Base-by-base conservation (phyloP, 2,329 filamentous ascomycete species). In the Phialemonium atrogriseum region DNA sequence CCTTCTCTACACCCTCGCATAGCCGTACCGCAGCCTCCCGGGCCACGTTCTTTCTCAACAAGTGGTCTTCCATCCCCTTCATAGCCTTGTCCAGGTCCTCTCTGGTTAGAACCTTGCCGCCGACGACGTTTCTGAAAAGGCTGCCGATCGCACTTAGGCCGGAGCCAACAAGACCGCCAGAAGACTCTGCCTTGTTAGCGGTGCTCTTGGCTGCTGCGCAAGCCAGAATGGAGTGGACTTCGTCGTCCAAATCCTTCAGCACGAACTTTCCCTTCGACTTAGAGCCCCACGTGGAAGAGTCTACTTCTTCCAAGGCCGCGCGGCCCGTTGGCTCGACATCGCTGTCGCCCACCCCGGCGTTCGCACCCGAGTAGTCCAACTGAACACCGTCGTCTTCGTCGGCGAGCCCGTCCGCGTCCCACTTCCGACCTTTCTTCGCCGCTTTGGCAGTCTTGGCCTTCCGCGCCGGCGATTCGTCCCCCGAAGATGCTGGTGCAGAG, bases 21-120 rank as follows among this genome's bases (percentile, higher is more conserved):
- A 98, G 66, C 32, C 91, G 82, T 19, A 94, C 73, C 2, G 89
- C 91, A 11, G 91, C 91, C 64, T 96, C 91, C 32, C 85, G 82
- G 0, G 91, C 91, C 17, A 98, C 88, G 49, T 98, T 98, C 67
- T 98, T 98, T 60, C 82, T 80, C 37, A 98, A 62, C 6, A 98
- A 67, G 55, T 96, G 89, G 35, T 94, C 86, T 53, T 95, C 86
- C 86, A 98, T 95, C 19, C 82, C 84, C 59, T 89, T 91, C 63
- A 98, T 79, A 2, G 91, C 84, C 55, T 93, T 94, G 40, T 86
- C 82, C 14, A 98, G 70, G 50, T 96, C 89, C 42, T 83, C 76
- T 54, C 87, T 84, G 2, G 86, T 93, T 49, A 98, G 63, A 1
- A 81, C 85, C 66, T 95, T 95, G 41, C 93, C 91, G 33, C 91